Evolutionary conservation across 176 grass and related monocot species (phyloP).

Genomic region (Olyra latifolia): DNA sequence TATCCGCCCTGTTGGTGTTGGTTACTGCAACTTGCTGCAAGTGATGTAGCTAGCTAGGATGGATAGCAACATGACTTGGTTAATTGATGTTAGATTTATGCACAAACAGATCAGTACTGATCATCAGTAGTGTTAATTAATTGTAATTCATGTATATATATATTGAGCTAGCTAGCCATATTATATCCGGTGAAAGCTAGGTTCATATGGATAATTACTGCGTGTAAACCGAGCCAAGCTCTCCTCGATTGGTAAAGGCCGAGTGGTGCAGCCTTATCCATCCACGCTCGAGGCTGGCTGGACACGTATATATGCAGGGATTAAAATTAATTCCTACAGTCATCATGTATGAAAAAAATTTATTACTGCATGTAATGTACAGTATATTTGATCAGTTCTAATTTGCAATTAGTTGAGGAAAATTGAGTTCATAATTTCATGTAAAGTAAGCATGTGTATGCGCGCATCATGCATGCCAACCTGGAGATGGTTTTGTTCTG

Average conservation of each 20-base stretch:
- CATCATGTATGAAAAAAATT: too few relatives aligned
- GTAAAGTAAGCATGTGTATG: background rate
- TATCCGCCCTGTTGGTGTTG: background rate
- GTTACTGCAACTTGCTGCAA: background rate
- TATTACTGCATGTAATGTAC: too few relatives aligned
- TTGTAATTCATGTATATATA: background rate
- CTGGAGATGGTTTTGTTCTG: slow-evolving; percentile 53
- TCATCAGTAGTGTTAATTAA: background rate
- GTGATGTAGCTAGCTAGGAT: background rate
- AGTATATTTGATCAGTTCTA: background rate
- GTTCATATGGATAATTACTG: too few relatives aligned
- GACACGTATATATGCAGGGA: too few relatives aligned
- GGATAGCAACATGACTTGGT: background rate
- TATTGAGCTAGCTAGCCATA: background rate
- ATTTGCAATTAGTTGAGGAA: background rate
- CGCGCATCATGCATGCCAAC: slow-evolving; percentile 15
- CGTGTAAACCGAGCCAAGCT: too few relatives aligned
- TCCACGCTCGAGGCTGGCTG: too few relatives aligned
- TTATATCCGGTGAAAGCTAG: too few relatives aligned
- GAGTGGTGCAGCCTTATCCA: too few relatives aligned
- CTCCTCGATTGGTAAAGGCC: too few relatives aligned
- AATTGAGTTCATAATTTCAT: background rate
- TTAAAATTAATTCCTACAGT: too few relatives aligned
- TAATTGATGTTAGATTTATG: background rate
- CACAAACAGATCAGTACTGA: background rate